Evolutionary conservation across 1,139 yeast genomes (phyloP).

Genomic region (Sugiyamaella castrensis): DNA sequence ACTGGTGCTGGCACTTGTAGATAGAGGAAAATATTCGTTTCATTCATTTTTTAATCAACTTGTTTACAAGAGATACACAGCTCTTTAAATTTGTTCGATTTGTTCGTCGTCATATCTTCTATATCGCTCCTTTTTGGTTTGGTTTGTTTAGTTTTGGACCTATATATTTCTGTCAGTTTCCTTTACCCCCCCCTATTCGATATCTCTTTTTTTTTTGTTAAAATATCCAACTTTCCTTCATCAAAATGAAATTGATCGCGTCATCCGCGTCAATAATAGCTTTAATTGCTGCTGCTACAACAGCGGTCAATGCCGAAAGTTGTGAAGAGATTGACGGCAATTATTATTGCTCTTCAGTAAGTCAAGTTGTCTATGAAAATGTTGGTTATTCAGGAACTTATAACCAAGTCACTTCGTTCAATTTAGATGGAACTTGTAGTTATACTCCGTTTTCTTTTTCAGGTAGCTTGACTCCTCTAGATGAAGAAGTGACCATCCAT

Average conservation of each 20-base stretch:
- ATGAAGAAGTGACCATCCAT: conserved; percentile 88
- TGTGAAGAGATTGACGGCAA: conserved; percentile 52
- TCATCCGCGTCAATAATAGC: neutral
- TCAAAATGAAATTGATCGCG: conserved; percentile 5
- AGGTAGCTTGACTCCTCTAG: conserved; percentile 77
- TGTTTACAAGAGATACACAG: too few relatives aligned
- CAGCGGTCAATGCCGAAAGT: conserved; percentile 21
- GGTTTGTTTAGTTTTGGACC: too few relatives aligned
- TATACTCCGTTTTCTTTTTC: conserved; percentile 53
- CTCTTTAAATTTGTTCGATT: too few relatives aligned
- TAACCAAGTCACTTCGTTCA: conserved; percentile 67
- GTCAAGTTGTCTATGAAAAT: conserved; percentile 63
- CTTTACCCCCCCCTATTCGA: too few relatives aligned
- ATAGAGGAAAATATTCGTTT: too few relatives aligned
- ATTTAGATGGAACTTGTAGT: conserved; percentile 56
- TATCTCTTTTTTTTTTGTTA: too few relatives aligned
- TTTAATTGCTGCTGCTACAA: conserved; percentile 17
- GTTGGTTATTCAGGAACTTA: conserved; percentile 83
- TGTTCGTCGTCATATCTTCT: too few relatives aligned
- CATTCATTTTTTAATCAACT: too few relatives aligned
- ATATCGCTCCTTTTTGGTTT: too few relatives aligned
- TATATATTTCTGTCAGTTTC: too few relatives aligned
- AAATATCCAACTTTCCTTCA: too few relatives aligned
- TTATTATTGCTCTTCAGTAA: conserved; percentile 73
- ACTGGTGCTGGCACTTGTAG: too few relatives aligned